Evolutionary conservation across 2,329 filamentous ascomycete genomes (phyloP), one percentile per base, ranked within the genome.

Genomic region (Harringtonia aguacate): DNA sequence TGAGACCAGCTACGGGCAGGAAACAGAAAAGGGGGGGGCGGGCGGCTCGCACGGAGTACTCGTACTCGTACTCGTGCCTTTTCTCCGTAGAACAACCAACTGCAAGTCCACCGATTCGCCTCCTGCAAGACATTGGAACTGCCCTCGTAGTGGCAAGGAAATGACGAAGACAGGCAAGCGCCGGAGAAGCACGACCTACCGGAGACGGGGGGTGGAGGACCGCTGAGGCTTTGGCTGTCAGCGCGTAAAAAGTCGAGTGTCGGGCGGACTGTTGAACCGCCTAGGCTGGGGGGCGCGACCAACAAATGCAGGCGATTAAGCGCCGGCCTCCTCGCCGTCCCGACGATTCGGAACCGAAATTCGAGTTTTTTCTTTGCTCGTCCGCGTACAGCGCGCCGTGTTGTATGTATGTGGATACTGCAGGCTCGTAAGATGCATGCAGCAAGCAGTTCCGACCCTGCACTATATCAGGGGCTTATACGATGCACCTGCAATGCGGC

Each of bases 281-380:
- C n/a, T n/a, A n/a, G n/a, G n/a, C n/a, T n/a, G n/a, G n/a, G n/a
- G n/a, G n/a, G n/a, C n/a, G n/a, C n/a, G 28, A 22, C 43, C 46
- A 50, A 47, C 48, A 43, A 38, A 39, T 35, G 31, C 15, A 35
- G 35, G 20, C 31, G 9, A n/a, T 52, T 50, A 48, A 50, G 50
- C 50, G 50, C 50, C 46, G 45, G 36, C 35, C 12, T 40, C 21
- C 17, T 38, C 27, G 42, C 3, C 18, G 43, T 39, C 48, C 50
- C 50, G 46, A 45, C 39, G 33, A 46, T 13, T 44, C 46, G 50
- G 50, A 50, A 48, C 31, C 45, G 45, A 50, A 46, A 44, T 47
- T 44, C 35, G 27, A 34, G 34, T 40, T n/a, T 18, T 39, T 36
- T 31, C 36, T 37, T 13, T 24, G n/a, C 18, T 9, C 9, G 8